Evolutionary conservation across 2,329 filamentous ascomycete genomes (phyloP), one percentile per base, ranked within the genome.

Genomic region (Sporothrix pallida): DNA sequence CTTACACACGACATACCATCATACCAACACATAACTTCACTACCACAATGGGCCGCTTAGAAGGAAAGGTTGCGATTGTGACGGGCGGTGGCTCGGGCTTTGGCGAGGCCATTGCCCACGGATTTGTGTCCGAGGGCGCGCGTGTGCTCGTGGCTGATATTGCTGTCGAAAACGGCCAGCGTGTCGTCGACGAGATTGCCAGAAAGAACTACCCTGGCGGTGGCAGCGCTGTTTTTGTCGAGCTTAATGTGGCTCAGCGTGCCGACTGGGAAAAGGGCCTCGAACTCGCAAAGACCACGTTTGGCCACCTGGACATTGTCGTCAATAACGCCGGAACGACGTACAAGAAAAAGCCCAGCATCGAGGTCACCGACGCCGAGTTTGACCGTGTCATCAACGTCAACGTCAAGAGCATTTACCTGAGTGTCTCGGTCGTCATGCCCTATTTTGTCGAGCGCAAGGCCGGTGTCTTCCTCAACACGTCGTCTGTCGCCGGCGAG

Each of bases 341-440:
- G 9, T 56, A 56, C 52, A 23, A 23, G n/a, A 56, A 56, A 20
- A 56, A 56, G 52, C 52, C 52, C 52, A 56, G 52, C 17, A 9
- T 56, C n/a, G 52, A 56, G n/a, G 52, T 56, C n/a, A 56, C 9
- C 52, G 52, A 56, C 17, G 52, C 52, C n/a, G 52, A 56, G 52
- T 56, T 56, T 23, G 52, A 56, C 52, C 52, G 52, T 3, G 8
- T 56, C 5, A 56, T 56, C 17, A 20, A n/a, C 10, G 52, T 56
- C 52, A 56, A 56, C 52, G 52, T 56, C n/a, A 56, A 56, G 52
- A 56, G 52, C 52, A 56, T 56, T 10, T 56, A 56, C 7, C 52
- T 56, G 7, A 56, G 52, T 23, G 52, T 56, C 6, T 56, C 52
- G 2, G 52, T 56, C 3, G 52, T 56, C n/a, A 56, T 56, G 52